Base-by-base conservation (phyloP, 805 yeast genomes). In the Pichia pseudocactophila region DNA sequence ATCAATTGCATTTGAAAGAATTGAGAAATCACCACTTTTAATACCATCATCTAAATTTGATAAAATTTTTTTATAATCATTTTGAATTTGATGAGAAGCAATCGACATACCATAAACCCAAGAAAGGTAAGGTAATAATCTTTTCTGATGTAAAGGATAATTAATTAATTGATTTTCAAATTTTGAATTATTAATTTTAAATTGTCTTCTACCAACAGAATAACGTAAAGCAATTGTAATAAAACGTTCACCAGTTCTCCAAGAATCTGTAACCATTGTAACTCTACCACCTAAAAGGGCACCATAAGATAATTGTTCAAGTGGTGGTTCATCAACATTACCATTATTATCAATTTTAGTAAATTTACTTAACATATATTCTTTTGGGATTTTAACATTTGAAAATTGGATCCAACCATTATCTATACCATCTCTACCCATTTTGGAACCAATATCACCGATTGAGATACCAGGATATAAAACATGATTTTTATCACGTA, bases 351-450 rank as follows among this genome's bases (percentile, higher is more conserved):
- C 71, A 41, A 89, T 85, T 56, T 77, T 73, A 41, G 88, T 76
- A 64, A 80, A 88, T 62, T 80, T 84, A 62, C 80, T 78, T 54
- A 89, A 68, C 92, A 89, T 79, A 63, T 73, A 83, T 58, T 74
- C 80, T 48, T 88, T 74, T 43, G 97, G 97, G 49, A 89, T 83
- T 39, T 79, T 71, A 40, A 87, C 96, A 52, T 80, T 71, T 39
- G 83, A 70, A 65, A 84, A 89, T 65, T 88, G 96, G 56, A 89
- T 85, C 96, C 96, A 89, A 41, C 97, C 97, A 62, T 89, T 89
- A 58, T 89, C 97, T 51, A 89, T 84, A 44, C 95, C 96, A 56
- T 88, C 92, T 56, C 96, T 74, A 41, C 97, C 97, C 95, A 89
- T 87, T 66, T 89, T 89, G 50, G 83, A 78, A 43, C 97, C 97